Evolutionary conservation across 108 stramenopile species (phyloP), one percentile per base, ranked within the genome.

Genomic region (Seminavis robusta): DNA sequence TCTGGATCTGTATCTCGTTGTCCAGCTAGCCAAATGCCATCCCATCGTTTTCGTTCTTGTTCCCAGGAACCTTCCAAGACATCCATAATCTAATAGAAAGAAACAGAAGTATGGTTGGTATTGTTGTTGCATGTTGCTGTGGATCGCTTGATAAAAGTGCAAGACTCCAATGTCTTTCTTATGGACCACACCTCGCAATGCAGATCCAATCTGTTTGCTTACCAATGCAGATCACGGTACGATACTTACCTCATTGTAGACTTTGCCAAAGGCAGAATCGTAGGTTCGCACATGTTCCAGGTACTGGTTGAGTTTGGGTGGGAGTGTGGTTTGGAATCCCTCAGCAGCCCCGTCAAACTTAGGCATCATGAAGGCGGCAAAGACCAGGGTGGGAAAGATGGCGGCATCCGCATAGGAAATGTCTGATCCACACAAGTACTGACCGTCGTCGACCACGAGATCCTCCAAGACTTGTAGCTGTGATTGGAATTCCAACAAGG

Each of bases 351-450:
- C n/a, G 47, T 77, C 94, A 57, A 94, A 98, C 60, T 92, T 95
- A 34, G 97, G 95, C 47, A 94, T 77, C 86, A 98, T 96, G 56
- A 74, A 72, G 4, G 69, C 55, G 1, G 88, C 77, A 76, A 98
- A 96, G 34, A 92, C 66, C 16, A 84, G 39, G 0, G 95, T 86
- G 0, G 95, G 94, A 62, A 95, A 97, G 6, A 93, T 52, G 2
- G 95, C 79, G 9, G 94, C 95, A 74, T 98, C 97, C 3, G 95
- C 97, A 38, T 96, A 59, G 11, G 94, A 94, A 37, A 95, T 71
- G 47, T 95, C 94, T 3, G 52, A 37, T 21, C 95, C 95, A 33
- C 89, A 94, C n/a, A 98, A 63, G 59, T 89, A 98, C 11, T 41
- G 34, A 2, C 71, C 67, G 0, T 68, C 72, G 29, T 70, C 57